Conservation (phyloP, 2,329 filamentous ascomycete species). For the Aschersonia sp. region DNA sequence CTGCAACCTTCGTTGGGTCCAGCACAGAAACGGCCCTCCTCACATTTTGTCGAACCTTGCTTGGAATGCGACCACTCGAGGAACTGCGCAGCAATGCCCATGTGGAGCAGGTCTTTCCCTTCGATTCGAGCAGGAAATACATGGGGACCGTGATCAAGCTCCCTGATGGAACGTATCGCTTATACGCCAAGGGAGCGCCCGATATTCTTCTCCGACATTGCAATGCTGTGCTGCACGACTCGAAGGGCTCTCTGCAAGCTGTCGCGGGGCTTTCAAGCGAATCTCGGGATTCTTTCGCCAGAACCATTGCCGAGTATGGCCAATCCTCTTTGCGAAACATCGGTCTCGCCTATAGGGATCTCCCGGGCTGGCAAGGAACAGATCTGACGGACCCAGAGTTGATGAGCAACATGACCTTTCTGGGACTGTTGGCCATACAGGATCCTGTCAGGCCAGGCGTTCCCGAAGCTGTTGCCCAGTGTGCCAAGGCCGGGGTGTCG, state of each 20-base stretch:
- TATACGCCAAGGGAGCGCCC: conserved; percentile 41
- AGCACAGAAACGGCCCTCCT: conserved; percentile 40
- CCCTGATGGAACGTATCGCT: conserved; percentile 23
- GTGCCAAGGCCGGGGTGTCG: conserved; percentile 37
- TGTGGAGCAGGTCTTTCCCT: conserved; percentile 32
- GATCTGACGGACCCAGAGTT: neutral
- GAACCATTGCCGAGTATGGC: conserved; percentile 43
- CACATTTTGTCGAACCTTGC: conserved; percentile 28
- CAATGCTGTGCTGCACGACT: conserved; percentile 25
- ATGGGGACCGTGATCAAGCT: conserved; percentile 38
- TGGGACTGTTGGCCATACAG: conserved; percentile 53
- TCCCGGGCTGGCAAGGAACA: conserved; percentile 49
- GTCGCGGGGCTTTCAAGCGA: neutral
- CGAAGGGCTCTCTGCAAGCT: neutral
- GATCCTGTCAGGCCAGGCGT: conserved; percentile 48
- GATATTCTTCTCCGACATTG: conserved; percentile 34
- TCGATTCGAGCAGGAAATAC: conserved; percentile 36
- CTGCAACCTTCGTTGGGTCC: conserved; percentile 32
- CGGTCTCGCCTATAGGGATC: conserved; percentile 60
- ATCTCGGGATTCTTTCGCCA: neutral
- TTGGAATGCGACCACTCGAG: conserved; percentile 29
- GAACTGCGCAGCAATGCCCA: conserved; percentile 14
- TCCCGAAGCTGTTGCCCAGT: conserved; percentile 32
- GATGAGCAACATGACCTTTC: conserved; percentile 50
- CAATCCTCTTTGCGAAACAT: conserved; percentile 57